A percentile compares a stretch with the other conserved stretches of the same genome.
Conservation (phyloP, 768 basidiomycete species). For the Russula ochroleuca region DNA sequence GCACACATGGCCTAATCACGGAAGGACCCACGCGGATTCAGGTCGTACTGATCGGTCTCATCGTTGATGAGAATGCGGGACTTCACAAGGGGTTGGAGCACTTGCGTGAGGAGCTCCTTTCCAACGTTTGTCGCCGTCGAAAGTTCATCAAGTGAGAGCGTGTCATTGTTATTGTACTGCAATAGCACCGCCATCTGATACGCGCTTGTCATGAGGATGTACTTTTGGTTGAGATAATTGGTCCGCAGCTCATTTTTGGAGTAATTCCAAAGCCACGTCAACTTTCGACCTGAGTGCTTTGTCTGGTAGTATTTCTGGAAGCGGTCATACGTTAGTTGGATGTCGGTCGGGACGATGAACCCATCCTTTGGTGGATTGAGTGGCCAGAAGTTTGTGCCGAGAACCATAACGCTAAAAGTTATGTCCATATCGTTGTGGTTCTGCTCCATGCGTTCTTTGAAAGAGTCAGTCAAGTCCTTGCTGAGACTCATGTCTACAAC, state of each 20-base stretch:
- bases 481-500: conserved; percentile 83
- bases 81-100: conserved; percentile 60
- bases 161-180: conserved; percentile 91
- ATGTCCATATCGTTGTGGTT: conserved; percentile 84
- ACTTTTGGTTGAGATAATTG: conserved; percentile 90
- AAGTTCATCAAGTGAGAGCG: conserved; percentile 76
- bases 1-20: background rate
- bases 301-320: conserved; percentile 92
- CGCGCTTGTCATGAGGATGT: conserved; percentile 91
- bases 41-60: conserved; percentile 83
- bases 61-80: conserved; percentile 87
- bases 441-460: conserved; percentile 89
- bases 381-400: conserved; percentile 96
- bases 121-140: conserved; percentile 71
- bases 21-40: conserved; percentile 65
- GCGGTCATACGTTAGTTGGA: conserved; percentile 81
- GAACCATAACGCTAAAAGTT: conserved; percentile 89
- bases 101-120: conserved; percentile 74
- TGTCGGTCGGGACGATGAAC: conserved; percentile 84
- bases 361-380: conserved; percentile 78
- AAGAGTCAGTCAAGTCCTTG: conserved; percentile 92
- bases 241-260: conserved; percentile 95
- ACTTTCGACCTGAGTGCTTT: conserved; percentile 90
- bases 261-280: conserved; percentile 99
- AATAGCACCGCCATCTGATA: conserved; percentile 94